Evolutionary conservation across 345 rosid genomes (phyloP), one percentile per base, ranked within the genome.

Genomic region (Citrus hindsii): DNA sequence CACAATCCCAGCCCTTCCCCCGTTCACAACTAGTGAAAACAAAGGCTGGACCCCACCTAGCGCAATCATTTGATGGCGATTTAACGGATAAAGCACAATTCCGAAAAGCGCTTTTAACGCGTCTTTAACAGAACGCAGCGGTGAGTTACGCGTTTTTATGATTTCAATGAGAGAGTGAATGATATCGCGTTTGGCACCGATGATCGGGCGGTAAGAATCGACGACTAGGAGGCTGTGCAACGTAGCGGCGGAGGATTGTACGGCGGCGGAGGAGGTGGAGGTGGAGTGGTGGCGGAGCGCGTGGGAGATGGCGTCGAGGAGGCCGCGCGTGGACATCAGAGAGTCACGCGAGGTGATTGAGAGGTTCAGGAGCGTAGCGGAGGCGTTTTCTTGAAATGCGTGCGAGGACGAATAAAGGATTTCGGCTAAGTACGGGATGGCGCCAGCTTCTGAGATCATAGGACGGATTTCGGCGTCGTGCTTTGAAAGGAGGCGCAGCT

Each of bases 131-230:
- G 98, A 95, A 59, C 94, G 76, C 7, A 96, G 86, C 62, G 91
- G 93, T 66, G 98, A 89, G 21, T 81, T 84, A 8, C 89, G 83
- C 71, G 60, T 37, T 69, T 84, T 84, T 62, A 90, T 51, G 40
- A 95, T 88, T 35, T 92, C 92, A 8, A 95, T 63, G 2, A 93
- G 84, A 5, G 99, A 91, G 84, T 92, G 92, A 55, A 91, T 66
- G 71, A 95, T 91, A 56, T 95, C 99, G 21, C 99, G 92, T 61
- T 93, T 95, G 7, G 98, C 81, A 33, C 99, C 99, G 73, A 95
- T 86, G 48, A 91, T 85, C 13, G 97, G 89, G 4, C 99, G 97
- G 83, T 89, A 90, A 25, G 98, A 84, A 18, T 93, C 98, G 38
- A 85, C 89, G 24, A 93, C 76, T 30, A 95, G 85, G 5, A 95